A percentile compares a stretch with the other conserved stretches of the same genome.
phyloP scores from a whole-genome alignment of 1,284 basidiomycete genomes.

The Tylopilus sp. region DNA sequence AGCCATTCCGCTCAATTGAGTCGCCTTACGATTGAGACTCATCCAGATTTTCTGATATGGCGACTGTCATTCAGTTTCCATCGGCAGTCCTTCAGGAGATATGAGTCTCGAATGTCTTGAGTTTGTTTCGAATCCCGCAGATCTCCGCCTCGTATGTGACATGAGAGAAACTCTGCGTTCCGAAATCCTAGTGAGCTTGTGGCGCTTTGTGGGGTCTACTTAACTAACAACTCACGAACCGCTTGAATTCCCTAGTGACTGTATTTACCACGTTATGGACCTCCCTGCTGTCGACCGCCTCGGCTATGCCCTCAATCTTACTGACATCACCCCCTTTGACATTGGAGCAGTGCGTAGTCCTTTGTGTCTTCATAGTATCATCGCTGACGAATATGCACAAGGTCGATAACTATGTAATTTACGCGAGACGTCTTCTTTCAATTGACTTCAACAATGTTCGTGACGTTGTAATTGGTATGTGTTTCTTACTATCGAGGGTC shows the following conservation, averaged over 20 bases:
- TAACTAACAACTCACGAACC: background rate
- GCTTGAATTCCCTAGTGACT: background rate
- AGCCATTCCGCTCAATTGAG: too few relatives aligned
- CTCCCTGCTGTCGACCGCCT: slow-evolving; percentile 6
- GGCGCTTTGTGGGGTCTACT: too few relatives aligned
- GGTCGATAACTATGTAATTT: background rate
- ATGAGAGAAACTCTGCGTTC: too few relatives aligned
- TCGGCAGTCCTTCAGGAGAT: too few relatives aligned
- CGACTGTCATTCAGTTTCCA: too few relatives aligned
- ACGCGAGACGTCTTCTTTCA: background rate
- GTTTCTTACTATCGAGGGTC: background rate
- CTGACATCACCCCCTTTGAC: slow-evolving; percentile 7
- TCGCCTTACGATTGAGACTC: too few relatives aligned
- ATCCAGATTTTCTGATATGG: too few relatives aligned
- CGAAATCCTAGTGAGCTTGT: too few relatives aligned
- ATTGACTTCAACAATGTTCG: background rate
- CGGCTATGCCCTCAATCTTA: slow-evolving; percentile 8
- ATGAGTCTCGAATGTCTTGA: too few relatives aligned
- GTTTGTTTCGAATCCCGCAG: too few relatives aligned
- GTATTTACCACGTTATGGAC: background rate
- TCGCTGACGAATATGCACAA: background rate
- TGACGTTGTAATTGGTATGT: background rate
- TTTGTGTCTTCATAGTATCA: background rate
- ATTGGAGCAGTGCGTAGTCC: slow-evolving; percentile 2
- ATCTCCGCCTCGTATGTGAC: too few relatives aligned